Base-by-base conservation (phyloP, 2,329 filamentous ascomycete species). In the Alternaria tenuissima region DNA sequence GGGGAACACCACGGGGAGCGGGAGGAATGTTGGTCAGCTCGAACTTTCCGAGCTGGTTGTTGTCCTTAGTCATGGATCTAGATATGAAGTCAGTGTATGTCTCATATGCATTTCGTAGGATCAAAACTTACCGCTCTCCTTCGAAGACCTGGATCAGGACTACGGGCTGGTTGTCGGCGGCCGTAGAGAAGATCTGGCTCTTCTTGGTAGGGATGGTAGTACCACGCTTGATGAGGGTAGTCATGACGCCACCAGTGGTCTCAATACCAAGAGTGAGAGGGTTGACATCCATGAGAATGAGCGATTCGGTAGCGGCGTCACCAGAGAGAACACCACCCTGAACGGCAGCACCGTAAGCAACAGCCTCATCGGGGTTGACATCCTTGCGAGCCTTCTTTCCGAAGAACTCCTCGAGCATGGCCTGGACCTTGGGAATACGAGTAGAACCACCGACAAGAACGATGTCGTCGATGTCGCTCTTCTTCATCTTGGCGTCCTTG, bases 281-380 rank as follows among this genome's bases (percentile, higher is more conserved):
- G 88, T 96, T 97, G 81, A 97, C 94, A 76, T 97, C 94, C 92
- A 97, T 95, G 74, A 97, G 92, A 78, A 97, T 92, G 66, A 97
- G 80, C 4, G 89, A 88, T n/a, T 83, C 85, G 65, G 92, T 91
- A 76, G 89, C 91, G 77, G 91, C 88, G 84, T 97, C 93, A 70
- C 93, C 93, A 72, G 93, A 91, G 65, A 99, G 87, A 77, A 98
- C 89, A 90, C 94, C 94, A 84, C 91, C 95, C 85, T 99, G 95
- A 72, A 98, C 93, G 72, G 95, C 94, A 67, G 95, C 95, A 84
- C 95, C 95, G 80, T 94, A 98, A 78, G 95, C 95, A 72, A 98
- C 95, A 84, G 95, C 95, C 87, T 98, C 95, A 78, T 99, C 95
- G 73, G 95, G 95, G 89, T 98, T 98, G 81, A 99, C 97, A 83